These are phyloP conservation scores for Botrytis byssoidea DNA, from an alignment of 2,329 filamentous ascomycete genomes.

Conservation along the genomic window DNA sequence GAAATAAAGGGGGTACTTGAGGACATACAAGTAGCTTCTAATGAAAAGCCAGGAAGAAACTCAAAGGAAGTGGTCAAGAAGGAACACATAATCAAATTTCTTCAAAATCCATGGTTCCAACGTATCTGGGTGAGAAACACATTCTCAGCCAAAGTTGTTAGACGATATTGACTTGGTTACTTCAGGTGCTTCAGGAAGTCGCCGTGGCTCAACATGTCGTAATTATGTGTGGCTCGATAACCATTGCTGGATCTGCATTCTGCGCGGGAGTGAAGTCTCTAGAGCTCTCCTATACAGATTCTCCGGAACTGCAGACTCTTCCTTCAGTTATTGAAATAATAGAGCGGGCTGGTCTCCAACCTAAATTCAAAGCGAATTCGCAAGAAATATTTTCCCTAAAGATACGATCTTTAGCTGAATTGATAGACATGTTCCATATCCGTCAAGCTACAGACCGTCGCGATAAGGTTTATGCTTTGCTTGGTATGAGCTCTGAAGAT, in stretches of 20 bases:
- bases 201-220: accelerated
- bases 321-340: accelerated
- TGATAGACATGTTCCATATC: background rate
- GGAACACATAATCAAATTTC: accelerated
- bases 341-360: background rate
- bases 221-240: background rate
- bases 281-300: too few relatives aligned
- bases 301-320: too few relatives aligned
- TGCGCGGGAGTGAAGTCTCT: background rate
- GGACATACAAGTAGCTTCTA: background rate
- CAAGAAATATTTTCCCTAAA: accelerated
- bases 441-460: accelerated
- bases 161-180: accelerated
- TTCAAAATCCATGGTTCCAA: background rate
- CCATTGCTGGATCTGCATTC: background rate
- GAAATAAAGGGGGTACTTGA: background rate
- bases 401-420: background rate
- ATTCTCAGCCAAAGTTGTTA: too few relatives aligned
- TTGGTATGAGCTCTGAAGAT: background rate
- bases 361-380: background rate
- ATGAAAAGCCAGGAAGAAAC: accelerated
- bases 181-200: background rate
- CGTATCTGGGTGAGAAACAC: background rate
- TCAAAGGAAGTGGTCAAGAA: background rate
- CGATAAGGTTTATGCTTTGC: background rate